phyloP scores from a whole-genome alignment of 2,329 filamentous ascomycete genomes.

The Claviceps pazoutovae region DNA sequence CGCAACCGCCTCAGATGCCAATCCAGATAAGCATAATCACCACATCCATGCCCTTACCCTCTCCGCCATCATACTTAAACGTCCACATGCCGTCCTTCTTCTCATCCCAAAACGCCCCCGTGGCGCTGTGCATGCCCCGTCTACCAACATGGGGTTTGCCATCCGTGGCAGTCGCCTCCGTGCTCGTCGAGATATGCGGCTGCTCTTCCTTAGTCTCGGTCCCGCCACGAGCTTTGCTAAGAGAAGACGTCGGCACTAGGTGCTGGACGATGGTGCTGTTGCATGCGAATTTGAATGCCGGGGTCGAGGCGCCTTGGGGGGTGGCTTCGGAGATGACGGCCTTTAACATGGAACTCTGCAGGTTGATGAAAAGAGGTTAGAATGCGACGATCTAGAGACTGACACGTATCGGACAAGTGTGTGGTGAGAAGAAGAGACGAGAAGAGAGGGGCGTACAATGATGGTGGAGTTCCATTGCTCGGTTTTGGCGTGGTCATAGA shows the following conservation, averaged over 20 bases:
- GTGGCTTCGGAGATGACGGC: conserved; percentile 64
- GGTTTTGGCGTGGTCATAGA: conserved; percentile 79
- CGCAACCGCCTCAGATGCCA: conserved; percentile 33
- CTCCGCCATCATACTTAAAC: conserved; percentile 65
- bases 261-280: conserved; percentile 99
- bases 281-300: conserved; percentile 82
- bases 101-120: conserved; percentile 80
- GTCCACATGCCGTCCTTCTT: conserved; percentile 85
- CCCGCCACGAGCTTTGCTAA: conserved; percentile 44
- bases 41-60: conserved; percentile 53
- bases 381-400: not conserved
- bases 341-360: conserved; percentile 61
- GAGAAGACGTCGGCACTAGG: conserved; percentile 51
- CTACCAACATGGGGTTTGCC: conserved; percentile 64
- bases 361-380: not conserved
- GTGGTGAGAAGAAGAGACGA: too few species aligned
- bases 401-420: too few species aligned
- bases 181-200: conserved; percentile 42
- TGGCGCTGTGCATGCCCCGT: conserved; percentile 79
- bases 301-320: conserved; percentile 39
- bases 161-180: conserved; percentile 41
- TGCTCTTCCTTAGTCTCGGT: conserved; percentile 33
- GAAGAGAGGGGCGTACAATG: conserved; percentile 51
- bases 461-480: conserved; percentile 83
- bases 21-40: conserved; percentile 70